Evolutionary conservation across 2,329 filamentous ascomycete genomes (phyloP), one percentile per base, ranked within the genome.

Genomic region (Huntiella moniliformis): DNA sequence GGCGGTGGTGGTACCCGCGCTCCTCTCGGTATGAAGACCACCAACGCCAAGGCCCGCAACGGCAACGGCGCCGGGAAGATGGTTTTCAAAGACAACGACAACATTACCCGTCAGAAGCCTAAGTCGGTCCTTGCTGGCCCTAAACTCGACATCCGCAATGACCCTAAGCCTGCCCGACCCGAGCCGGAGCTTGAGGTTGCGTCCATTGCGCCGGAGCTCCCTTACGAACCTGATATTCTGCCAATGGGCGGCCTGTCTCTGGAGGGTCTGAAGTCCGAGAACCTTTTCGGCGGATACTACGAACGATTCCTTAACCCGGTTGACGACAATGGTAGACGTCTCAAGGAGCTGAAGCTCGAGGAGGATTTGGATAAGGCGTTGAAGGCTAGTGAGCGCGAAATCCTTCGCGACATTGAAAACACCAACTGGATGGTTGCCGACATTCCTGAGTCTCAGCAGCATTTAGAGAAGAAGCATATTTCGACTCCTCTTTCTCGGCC

Each of bases 21-120:
- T 34, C 82, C 85, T 10, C 66, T 98, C 41, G 88, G 88, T 32
- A 80, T 84, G 68, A 98, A 98, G 63, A 96, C 88, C 1, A 96
- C 91, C 44, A 98, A 98, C 61, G 85, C 83, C 45, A 96, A 93
- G 66, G 73, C 79, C 50, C 74, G 68, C 57, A 47, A 17, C 53
- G 77, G 81, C 52, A 78, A 77, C 3, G 73, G 73, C 5, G 77
- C 73, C 28, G 77, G 72, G 31, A 79, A 77, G 54, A 65, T 65
- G 49, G 65, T 67, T 16, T 67, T 70, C 36, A 67, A 70, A 41
- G 74, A 77, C 49, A 61, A 72, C 42, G 79, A 77, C 60, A 74
- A 40, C 17, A 36, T 37, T 15, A 36, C 74, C 1, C 70, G 74
- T 48, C 60, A 65, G 13, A 77, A 74, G 52, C 66, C 70, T 2